phyloP scores from a whole-genome alignment of 305 asterid genomes.

The Plantago coronopus region DNA sequence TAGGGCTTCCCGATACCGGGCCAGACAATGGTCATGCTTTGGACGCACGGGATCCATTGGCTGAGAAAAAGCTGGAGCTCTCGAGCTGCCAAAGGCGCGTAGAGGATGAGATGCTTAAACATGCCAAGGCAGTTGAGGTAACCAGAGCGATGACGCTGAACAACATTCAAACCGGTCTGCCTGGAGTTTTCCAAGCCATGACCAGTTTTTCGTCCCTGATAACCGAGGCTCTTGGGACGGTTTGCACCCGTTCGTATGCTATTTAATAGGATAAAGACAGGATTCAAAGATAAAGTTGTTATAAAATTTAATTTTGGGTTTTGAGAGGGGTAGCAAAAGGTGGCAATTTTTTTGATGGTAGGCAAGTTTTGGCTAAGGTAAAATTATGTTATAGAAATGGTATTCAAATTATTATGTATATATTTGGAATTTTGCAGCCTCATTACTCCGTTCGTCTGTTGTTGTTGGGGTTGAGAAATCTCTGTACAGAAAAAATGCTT shows the following conservation, averaged over 20 bases:
- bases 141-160: conserved; percentile 90
- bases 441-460: conserved; percentile 15
- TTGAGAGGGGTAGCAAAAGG: conserved; percentile 22
- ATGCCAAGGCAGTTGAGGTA: conserved; percentile 80
- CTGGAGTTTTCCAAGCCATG: conserved; percentile 97
- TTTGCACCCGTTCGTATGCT: conserved; percentile 75
- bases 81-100: conserved; percentile 77
- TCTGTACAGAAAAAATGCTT: conserved; percentile 36
- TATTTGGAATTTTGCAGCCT: conserved; percentile 51
- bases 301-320: conserved; percentile 4
- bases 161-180: conserved; percentile 92
- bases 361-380: conserved; percentile 26
- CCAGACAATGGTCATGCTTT: conserved; percentile 50
- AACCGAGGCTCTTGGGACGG: conserved; percentile 74
- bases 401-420: conserved; percentile 45
- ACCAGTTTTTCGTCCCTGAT: conserved; percentile 83
- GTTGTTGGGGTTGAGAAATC: conserved; percentile 39
- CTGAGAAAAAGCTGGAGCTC: conserved; percentile 85
- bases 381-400: conserved; percentile 12
- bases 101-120: conserved; percentile 85
- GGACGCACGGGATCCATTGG: conserved; percentile 87
- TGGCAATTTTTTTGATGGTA: conserved; percentile 34
- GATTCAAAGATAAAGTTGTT: not conserved
- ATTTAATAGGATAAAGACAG: conserved; percentile 34
- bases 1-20: conserved; percentile 63